Base-by-base conservation (phyloP, 2,329 filamentous ascomycete genomes). In the Leptodontidium sp. region DNA sequence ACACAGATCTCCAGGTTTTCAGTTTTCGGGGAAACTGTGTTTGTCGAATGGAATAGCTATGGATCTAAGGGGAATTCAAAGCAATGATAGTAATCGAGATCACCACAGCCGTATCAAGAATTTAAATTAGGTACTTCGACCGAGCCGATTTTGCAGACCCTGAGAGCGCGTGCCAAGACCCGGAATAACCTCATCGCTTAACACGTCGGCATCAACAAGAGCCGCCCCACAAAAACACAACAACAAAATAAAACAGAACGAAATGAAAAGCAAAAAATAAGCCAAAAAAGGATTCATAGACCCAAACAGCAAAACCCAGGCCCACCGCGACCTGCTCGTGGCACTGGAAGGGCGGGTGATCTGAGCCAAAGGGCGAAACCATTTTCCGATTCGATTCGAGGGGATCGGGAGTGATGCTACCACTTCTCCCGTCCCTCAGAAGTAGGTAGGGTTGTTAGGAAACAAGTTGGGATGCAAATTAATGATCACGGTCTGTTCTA, bases 111-210 rank as follows among this genome's bases (percentile, higher is more conserved):
- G 11, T 40, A 9, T 7, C 38, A 12, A 40, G 5, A 2, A 40
- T 11, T 40, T 40, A 40, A 40, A 32, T 32, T 32, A 6, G 29
- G 29, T 32, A 32, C 29, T 32, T 32, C 29, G 6, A 32, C 29
- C 29, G 6, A 32, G 29, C 6, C 29, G 29, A 32, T 32, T 32
- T 32, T 32, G 29, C 29, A 32, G 29, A 32, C 29, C 29, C 29
- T 32, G 29, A 11, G 38, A 12, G 7, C 4, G 38, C 43, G 12
- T 12, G 43, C 43, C 43, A 47, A 17, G 43, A 17, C 43, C 7
- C 43, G 17, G 43, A 47, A 47, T 47, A 47, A 47, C 43, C 43
- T 47, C 43, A 47, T 47, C 43, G 43, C 43, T 47, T 47, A n/a
- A 15, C 43, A 7, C 43, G 43, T n/a, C 43, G 43, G 43, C 43